Evolutionary conservation across 345 rosid genomes (phyloP), one percentile per base, ranked within the genome.

Genomic region (Corymbia maculata): DNA sequence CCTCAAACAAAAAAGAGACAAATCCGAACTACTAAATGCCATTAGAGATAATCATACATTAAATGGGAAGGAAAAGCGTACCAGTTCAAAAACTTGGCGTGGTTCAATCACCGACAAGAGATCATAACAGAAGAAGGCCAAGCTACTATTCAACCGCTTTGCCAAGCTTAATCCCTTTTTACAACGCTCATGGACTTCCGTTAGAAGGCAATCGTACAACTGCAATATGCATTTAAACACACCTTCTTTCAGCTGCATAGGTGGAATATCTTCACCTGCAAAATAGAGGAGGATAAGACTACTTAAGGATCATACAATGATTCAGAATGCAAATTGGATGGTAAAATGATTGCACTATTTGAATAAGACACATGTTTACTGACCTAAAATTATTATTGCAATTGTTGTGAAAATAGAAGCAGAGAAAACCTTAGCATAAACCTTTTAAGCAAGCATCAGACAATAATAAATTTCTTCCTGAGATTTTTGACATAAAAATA

Each of bases 61-160:
- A 85, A 49, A 22, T 30, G 59, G n/a, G 86, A 86, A 70, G 68
- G 42, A 44, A 89, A 87, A 90, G 87, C 97, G 50, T 95, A 98
- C 99, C 97, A 98, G 88, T 90, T 98, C 99, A 92, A 97, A 98
- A 88, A 97, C 99, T 93, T 97, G 99, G 88, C 98, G 96, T 85
- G 99, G 99, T 92, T 98, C 99, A 91, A 97, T 93, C 89, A 96
- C 93, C 57, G 97, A 97, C 89, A 98, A 91, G 86, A 98, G 98
- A 94, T 98, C 99, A 92, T 97, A 98, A 86, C 99, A 98, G 92
- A 98, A 96, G 92, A 98, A 98, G 91, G 97, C 99, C 96, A 98
- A 92, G 94, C 99, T 96, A 93, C 98, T 97, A 91, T 98, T 98
- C 92, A 98, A 92, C 89, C 97, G 97, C 92, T 95, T 98, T 68